phyloP scores from a whole-genome alignment of 83 land plant species.

The Thuja plicata region DNA sequence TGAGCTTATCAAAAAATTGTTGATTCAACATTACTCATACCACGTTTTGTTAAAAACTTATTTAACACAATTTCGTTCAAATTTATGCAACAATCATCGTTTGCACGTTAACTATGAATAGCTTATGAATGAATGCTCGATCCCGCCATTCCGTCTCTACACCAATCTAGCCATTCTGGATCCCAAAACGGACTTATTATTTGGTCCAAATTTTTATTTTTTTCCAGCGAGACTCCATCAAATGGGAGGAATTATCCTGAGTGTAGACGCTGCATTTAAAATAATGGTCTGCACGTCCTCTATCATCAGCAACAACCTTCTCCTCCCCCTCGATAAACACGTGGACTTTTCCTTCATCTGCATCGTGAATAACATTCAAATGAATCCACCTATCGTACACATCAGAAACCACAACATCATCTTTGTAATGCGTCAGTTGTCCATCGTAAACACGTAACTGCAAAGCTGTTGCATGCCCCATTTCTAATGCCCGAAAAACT shows the following conservation, averaged over 20 bases:
- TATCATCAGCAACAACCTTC: slow-evolving; percentile 11
- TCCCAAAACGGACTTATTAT: no score
- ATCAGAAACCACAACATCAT: slow-evolving; percentile 4
- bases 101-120: no score
- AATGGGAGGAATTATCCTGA: slow-evolving; percentile 7
- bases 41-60: no score
- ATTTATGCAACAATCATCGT: no score
- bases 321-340: slow-evolving; percentile 9
- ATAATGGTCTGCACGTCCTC: slow-evolving; percentile 24
- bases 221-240: slow-evolving; percentile 38
- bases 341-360: neutral
- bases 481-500: slow-evolving; percentile 13
- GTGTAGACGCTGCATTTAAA: slow-evolving; percentile 36
- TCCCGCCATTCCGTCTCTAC: no score
- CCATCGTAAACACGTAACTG: slow-evolving; percentile 23
- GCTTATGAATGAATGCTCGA: no score
- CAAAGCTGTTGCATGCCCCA: slow-evolving; percentile 15
- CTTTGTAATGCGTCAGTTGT: slow-evolving; percentile 17
- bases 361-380: slow-evolving; percentile 24
- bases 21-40: no score
- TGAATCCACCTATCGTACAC: slow-evolving; percentile 29
- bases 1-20: no score
- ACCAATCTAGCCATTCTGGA: no score
- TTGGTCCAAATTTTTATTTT: neutral
- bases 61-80: no score